Conservation (phyloP, 2,329 filamentous ascomycete species). For the Neophaeococcomyces mojaviensis region DNA sequence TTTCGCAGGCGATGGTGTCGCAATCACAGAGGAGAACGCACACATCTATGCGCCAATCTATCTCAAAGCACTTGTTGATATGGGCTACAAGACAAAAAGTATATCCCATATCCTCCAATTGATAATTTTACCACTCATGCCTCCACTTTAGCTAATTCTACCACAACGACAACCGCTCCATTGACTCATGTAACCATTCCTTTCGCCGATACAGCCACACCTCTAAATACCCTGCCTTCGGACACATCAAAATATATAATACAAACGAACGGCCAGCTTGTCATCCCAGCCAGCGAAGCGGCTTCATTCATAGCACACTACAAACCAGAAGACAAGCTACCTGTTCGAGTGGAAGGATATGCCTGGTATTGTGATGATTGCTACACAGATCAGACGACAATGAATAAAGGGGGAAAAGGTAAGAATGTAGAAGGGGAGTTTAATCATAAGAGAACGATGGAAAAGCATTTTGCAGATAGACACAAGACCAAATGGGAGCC, state of each 20-base stretch:
- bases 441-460: neutral
- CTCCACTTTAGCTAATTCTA: too few relatives aligned
- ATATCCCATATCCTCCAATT: neutral
- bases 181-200: too few relatives aligned
- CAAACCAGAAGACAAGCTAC: neutral
- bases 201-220: too few relatives aligned
- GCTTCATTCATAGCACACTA: constrained; percentile 3
- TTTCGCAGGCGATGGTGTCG: neutral
- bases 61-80: neutral
- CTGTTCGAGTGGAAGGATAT: constrained; percentile 5
- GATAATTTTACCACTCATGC: neutral
- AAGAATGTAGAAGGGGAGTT: neutral
- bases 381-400: neutral
- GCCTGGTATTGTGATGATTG: constrained; percentile 6
- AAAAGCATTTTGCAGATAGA: neutral
- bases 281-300: neutral
- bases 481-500: neutral
- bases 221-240: neutral
- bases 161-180: too few relatives aligned
- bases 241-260: neutral
- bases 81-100: neutral
- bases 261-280: neutral
- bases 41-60: neutral
- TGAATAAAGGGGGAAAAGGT: neutral
- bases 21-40: neutral